Percentiles rank a stretch among this genome's conserved stretches.
Conservation (phyloP, 352 stramenopile genomes). For the Pythium grandisporangium region DNA sequence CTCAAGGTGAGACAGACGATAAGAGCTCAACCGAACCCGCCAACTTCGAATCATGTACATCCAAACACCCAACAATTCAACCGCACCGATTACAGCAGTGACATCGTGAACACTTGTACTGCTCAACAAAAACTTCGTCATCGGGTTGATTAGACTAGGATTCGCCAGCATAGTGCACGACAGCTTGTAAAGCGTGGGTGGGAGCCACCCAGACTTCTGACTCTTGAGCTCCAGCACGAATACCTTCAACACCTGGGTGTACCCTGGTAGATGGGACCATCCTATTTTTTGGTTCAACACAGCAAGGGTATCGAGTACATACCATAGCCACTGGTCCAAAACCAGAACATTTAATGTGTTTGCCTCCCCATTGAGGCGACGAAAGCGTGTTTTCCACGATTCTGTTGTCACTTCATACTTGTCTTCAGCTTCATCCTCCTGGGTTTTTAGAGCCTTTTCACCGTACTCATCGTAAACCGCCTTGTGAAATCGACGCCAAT, state of each 20-base stretch:
- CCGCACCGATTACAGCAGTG: constrained; percentile 75
- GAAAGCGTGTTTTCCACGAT: constrained; percentile 77
- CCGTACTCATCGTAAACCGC: constrained; percentile 81
- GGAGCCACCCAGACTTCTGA: constrained; percentile 82
- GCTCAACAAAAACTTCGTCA: constrained; percentile 85
- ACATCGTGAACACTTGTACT: constrained; percentile 85
- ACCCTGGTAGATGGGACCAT: constrained; percentile 77
- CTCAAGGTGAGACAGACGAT: constrained; percentile 79
- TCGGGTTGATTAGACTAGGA: constrained; percentile 81
- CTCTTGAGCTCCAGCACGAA: constrained; percentile 87
- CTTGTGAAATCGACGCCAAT: constrained; percentile 87
- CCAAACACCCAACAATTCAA: constrained; percentile 84
- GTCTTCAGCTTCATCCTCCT: constrained; percentile 85
- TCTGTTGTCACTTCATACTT: constrained; percentile 85
- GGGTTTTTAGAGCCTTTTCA: constrained; percentile 76
- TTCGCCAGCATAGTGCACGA: constrained; percentile 88
- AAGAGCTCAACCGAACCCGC: constrained; percentile 79
- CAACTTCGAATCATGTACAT: constrained; percentile 91
- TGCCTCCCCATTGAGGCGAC: constrained; percentile 63
- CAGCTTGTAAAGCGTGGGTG: constrained; percentile 81
- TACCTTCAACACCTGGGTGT: constrained; percentile 83
- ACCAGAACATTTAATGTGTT: constrained; percentile 86
- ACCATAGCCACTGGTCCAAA: constrained; percentile 85
- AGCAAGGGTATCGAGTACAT: constrained; percentile 83
- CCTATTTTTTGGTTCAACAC: constrained; percentile 87